Evolutionary conservation across 805 yeast genomes (phyloP), one percentile per base, ranked within the genome.

Genomic region (Wickerhamomyces ciferrii): DNA sequence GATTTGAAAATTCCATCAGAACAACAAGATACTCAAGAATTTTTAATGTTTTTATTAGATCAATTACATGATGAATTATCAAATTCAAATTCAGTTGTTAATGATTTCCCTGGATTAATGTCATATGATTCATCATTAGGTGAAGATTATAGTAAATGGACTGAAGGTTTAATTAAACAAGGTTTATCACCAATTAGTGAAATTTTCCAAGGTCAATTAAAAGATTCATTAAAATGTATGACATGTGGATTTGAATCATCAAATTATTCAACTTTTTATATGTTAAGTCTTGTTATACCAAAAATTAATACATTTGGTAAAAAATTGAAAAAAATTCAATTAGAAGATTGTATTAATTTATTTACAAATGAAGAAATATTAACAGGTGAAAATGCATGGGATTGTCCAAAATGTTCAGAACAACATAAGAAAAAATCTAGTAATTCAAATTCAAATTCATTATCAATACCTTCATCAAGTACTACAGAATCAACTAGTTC

Each of bases 1-100:
- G 87, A 83, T 54, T 72, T 84, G 45, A 68, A 70, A 51, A 83
- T 86, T 13, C 92, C 92, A 0, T 63, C 74, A 53, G 88, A 84
- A 55, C 95, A 87, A 56, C 94, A 87, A 58, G 95, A 87, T 61
- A 83, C 91, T 1, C 89, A 86, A 45, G 94, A 87, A 54, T 84
- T 84, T 56, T 63, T 87, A 39, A 71, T 84, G 60, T 78, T 85
- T 49, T 52, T 85, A 11, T 65, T 86, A 51, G 91, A 83, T 56
- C 72, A 80, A 50, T 60, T 87, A 13, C 92, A 87, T 59, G 81
- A 81, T 42, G 95, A 87, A 56, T 60, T 85, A 45, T 58, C 75
- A 1, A 66, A 69, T 41, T 66, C 68, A 14, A 62, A 65, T 6
- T 52, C 56, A 8, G 72, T 71, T 15, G 68, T 63, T 2, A 55